Percentiles rank a stretch among this genome's conserved stretches.
These are phyloP conservation scores for Umbilicus rupestris DNA, from an alignment of 164 flowering plant genomes.

Conservation along the genomic window DNA sequence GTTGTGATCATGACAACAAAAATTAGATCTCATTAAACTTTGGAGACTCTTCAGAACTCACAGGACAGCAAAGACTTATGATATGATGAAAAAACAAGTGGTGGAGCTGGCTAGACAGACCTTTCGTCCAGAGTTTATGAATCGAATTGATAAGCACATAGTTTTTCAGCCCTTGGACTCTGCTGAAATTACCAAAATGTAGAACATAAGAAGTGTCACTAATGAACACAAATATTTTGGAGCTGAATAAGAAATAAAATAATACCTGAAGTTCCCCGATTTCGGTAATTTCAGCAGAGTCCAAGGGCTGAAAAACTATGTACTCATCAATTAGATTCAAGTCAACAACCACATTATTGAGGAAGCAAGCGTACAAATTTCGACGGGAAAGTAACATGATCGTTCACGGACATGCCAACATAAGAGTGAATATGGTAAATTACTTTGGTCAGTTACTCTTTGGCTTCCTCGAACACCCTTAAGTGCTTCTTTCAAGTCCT, in stretches of 20 bases:
- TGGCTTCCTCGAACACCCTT: slow-evolving; percentile 81
- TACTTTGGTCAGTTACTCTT: slow-evolving; percentile 93
- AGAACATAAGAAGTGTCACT: too few species aligned
- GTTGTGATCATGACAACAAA: slow-evolving; percentile 95
- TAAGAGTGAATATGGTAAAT: not conserved
- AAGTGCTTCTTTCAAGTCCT: slow-evolving; percentile 77
- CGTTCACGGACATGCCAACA: not conserved
- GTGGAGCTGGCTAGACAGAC: slow-evolving; percentile 81
- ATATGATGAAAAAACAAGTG: slow-evolving; percentile 73
- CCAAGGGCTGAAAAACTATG: slow-evolving; percentile 89
- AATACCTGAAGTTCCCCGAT: too few species aligned
- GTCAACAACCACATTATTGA: slow-evolving; percentile 7
- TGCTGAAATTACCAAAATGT: slow-evolving; percentile 55
- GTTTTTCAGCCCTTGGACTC: slow-evolving; percentile 91
- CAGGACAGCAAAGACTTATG: slow-evolving; percentile 62
- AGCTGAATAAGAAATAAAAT: too few species aligned
- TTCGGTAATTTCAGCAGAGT: slow-evolving; percentile 53
- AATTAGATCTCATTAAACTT: slow-evolving; percentile 72
- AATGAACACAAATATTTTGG: too few species aligned
- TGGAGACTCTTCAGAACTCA: slow-evolving; percentile 61
- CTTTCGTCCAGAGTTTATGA: slow-evolving; percentile 91
- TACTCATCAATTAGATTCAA: slow-evolving; percentile 64
- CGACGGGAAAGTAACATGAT: not conserved
- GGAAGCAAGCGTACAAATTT: not conserved
- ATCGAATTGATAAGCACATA: slow-evolving; percentile 83